These are phyloP conservation scores for Nicotiana tabacum DNA, from an alignment of 257 asterid genomes.

Conservation along the genomic window DNA sequence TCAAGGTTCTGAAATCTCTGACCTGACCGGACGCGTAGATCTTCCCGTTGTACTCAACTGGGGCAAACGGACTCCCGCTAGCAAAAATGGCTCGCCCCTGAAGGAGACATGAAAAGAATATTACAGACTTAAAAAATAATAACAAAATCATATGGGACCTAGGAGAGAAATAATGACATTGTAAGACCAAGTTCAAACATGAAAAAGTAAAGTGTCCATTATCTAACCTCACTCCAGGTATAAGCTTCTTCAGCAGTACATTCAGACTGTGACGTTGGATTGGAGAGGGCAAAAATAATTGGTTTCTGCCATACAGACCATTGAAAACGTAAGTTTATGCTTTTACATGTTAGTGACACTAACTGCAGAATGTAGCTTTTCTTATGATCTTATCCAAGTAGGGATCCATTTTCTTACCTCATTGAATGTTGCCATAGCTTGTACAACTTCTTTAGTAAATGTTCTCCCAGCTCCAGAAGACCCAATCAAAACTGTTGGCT, in stretches of 20 bases:
- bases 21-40: conserved; percentile 74
- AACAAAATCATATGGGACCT: neutral
- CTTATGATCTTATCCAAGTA: neutral
- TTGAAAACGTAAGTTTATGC: neutral
- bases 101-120: conserved; percentile 11
- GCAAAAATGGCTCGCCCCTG: conserved; percentile 80
- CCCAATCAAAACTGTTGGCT: conserved; percentile 84
- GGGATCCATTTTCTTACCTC: conserved; percentile 36
- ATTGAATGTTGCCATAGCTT: conserved; percentile 64
- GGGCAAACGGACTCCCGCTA: conserved; percentile 74
- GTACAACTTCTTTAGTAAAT: conserved; percentile 78
- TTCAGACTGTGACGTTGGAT: conserved; percentile 94
- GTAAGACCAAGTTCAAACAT: neutral
- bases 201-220: neutral
- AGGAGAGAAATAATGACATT: neutral
- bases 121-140: neutral
- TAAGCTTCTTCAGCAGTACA: conserved; percentile 94
- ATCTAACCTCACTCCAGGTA: conserved; percentile 70
- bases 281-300: conserved; percentile 77
- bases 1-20: neutral
- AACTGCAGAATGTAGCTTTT: neutral
- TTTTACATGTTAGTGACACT: neutral
- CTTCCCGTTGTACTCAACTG: conserved; percentile 55
- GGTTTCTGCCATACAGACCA: conserved; percentile 56
- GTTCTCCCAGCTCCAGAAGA: conserved; percentile 95